Percentiles rank a stretch among this genome's conserved stretches.
Evolutionary conservation across 2,329 filamentous ascomycete genomes (phyloP).

Genomic region (Acrodontium crateriforme): DNA sequence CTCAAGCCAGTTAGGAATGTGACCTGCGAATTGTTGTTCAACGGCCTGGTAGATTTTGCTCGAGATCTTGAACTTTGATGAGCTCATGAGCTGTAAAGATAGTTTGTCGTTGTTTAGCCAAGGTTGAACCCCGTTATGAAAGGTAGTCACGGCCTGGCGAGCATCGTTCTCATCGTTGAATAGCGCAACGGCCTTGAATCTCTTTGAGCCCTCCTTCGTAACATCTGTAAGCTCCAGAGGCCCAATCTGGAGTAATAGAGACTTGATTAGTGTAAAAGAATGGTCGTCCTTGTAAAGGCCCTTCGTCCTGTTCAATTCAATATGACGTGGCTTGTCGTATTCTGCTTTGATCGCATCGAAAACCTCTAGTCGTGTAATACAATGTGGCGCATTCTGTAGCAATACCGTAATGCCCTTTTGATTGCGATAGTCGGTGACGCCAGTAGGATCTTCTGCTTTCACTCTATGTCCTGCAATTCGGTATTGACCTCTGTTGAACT

Average conservation of each 20-base stretch:
- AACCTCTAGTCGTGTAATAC: background rate
- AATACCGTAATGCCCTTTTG: background rate
- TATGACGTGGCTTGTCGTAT: background rate
- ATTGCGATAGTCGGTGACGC: background rate
- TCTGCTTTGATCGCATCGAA: background rate
- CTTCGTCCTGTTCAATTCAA: background rate
- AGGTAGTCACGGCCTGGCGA: conserved; percentile 1
- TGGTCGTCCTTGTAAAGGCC: background rate
- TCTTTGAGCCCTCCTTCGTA: background rate
- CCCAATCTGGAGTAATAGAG: conserved; percentile 1
- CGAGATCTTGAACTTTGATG: conserved; percentile 1
- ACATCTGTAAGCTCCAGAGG: conserved; percentile 1
- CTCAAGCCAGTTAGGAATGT: conserved; percentile 1
- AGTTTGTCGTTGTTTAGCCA: conserved; percentile 2
- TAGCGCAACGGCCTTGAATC: conserved; percentile 1
- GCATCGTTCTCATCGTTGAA: conserved; percentile 4
- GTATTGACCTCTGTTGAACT: background rate
- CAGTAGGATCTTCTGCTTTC: background rate
- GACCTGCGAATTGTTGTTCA: conserved; percentile 2
- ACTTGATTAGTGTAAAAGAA: background rate
- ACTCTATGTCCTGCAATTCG: background rate
- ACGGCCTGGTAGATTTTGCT: conserved; percentile 3
- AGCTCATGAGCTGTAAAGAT: conserved; percentile 2
- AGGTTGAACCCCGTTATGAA: conserved; percentile 1
- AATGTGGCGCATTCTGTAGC: background rate